These are phyloP conservation scores for Agapanthus africanus DNA, from an alignment of 106 monocot genomes.

Conservation along the genomic window DNA sequence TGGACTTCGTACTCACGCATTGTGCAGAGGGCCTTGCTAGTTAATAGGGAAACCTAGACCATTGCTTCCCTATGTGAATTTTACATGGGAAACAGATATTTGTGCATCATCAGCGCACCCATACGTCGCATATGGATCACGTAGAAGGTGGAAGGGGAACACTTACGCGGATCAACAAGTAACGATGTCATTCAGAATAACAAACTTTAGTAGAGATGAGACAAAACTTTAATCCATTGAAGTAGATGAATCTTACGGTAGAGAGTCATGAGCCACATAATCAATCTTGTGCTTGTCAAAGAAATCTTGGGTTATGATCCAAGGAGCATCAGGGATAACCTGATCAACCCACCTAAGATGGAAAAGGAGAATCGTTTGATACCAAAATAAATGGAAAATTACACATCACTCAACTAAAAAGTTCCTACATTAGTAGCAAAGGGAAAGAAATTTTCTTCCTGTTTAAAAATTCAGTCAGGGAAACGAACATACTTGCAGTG, in stretches of 20 bases:
- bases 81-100: no score
- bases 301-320: constrained; percentile 52
- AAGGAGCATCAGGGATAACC: constrained; percentile 58
- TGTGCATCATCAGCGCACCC: no score
- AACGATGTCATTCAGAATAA: not conserved
- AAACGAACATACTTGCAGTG: constrained; percentile 1
- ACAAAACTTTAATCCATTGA: constrained; percentile 13
- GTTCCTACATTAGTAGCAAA: not conserved
- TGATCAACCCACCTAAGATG: constrained; percentile 55
- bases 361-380: not conserved
- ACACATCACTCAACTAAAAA: not conserved
- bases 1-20: no score
- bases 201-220: not conserved
- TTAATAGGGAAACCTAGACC: no score
- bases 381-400: not conserved
- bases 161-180: no score
- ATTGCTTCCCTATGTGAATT: no score
- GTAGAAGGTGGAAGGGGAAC: no score
- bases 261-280: constrained; percentile 48
- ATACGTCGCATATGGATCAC: no score
- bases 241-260: constrained; percentile 32
- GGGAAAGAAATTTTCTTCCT: no score
- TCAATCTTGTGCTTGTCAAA: constrained; percentile 57
- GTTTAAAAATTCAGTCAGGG: no score
- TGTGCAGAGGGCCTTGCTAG: no score